These are phyloP conservation scores for Tetrahymena elliotti DNA, from an alignment of 73 alveolate genomes.

Conservation along the genomic window DNA sequence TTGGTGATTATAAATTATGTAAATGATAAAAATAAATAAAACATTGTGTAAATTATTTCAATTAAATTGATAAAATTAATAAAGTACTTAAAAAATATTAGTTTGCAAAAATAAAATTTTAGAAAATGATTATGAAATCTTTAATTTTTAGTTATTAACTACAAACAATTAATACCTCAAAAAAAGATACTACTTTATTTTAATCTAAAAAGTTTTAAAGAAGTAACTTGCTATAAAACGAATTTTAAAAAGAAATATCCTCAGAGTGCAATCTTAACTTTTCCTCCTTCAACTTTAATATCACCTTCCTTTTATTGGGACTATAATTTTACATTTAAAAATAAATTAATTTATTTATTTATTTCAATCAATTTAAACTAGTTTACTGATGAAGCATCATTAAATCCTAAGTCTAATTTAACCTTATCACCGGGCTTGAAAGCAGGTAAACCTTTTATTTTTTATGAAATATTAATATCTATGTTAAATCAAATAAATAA, in stretches of 20 bases:
- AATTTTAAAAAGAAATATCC: neutral
- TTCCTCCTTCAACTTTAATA: neutral
- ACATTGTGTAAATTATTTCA: too few relatives aligned
- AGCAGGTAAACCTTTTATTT: constrained; percentile 30
- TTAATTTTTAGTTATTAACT: too few relatives aligned
- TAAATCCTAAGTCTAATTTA: constrained; percentile 3
- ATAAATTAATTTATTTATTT: neutral
- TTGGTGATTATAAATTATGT: too few relatives aligned
- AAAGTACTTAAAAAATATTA: too few relatives aligned
- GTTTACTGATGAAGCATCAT: neutral
- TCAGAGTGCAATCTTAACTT: neutral
- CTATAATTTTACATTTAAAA: neutral
- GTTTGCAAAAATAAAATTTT: too few relatives aligned
- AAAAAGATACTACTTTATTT: too few relatives aligned
- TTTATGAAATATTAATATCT: neutral
- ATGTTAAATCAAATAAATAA: constrained; percentile 42
- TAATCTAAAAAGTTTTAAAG: too few relatives aligned
- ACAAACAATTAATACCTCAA: too few relatives aligned
- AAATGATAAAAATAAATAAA: too few relatives aligned
- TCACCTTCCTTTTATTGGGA: neutral
- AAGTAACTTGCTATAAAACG: neutral
- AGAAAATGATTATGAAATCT: too few relatives aligned
- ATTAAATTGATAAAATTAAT: too few relatives aligned
- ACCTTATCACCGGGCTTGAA: constrained; percentile 37
- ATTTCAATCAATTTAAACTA: neutral